Base-by-base conservation (phyloP, 2,329 filamentous ascomycete species). In the Tolypocladium inflatum region DNA sequence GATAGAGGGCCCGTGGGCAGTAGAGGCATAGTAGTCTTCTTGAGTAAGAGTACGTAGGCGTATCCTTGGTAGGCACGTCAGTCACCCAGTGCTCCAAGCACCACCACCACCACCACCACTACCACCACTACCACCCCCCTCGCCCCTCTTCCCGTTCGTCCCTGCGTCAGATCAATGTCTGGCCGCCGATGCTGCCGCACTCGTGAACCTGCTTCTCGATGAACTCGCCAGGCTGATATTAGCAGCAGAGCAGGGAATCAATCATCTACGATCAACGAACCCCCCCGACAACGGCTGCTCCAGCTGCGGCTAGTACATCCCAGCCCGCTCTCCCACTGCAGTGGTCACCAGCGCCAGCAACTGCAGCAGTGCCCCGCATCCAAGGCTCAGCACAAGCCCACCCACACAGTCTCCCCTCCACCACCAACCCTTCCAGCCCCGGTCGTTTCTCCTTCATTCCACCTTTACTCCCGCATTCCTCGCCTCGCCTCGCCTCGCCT, bases 401-500 rank as follows among this genome's bases (percentile, higher is more conserved):
- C 38, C 53, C 53, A 54, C 21, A 33, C 38, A 42, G 52, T 30
- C 38, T 33, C 35, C 48, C 48, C 48, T 35, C 30, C 48, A 55
- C 19, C 26, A 33, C 43, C 55, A 13, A 50, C 45, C 55, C 55
- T 37, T 51, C 43, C 43, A 43, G 38, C 54, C 54, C 54, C 54
- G 39, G 54, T 55, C 38, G 37, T 50, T 35, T 56, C 55, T 52
- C 45, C 55, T 56, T 52, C 55, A 50, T 56, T 56, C 55, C 55
- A 56, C 55, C 55, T 50, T 56, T 42, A 48, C 55, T 52, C 55
- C 55, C 55, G 55, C 45, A 57, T 57, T 55, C 53, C 52, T 50
- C 50, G 39, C 51, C 50, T 53, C 38, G 48, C 50, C 33, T 35
- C 42, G 42, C 15, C 50, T 52, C 26, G 50, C 55, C 55, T 37